These are phyloP conservation scores for Ganoderma boninense DNA, from an alignment of 1,284 basidiomycete species.

Conservation along the genomic window DNA sequence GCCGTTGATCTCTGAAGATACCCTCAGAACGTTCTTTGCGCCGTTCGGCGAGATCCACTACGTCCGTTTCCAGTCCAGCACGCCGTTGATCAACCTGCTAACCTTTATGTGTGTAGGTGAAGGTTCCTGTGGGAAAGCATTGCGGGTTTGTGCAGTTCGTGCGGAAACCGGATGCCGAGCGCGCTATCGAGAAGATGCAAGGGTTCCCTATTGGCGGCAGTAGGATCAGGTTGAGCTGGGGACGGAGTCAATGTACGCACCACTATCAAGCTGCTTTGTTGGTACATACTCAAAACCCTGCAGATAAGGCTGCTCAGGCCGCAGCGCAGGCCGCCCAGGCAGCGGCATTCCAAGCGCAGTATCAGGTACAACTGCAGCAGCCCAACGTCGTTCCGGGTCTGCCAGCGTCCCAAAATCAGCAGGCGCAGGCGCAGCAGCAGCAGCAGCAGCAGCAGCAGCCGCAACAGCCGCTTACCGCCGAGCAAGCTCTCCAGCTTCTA, in stretches of 20 bases:
- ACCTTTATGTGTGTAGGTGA: constrained; percentile 64
- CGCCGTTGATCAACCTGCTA: constrained; percentile 18
- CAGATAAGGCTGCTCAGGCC: constrained; percentile 88
- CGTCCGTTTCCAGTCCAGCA: constrained; percentile 48
- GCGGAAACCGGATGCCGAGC: constrained; percentile 89
- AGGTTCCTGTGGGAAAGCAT: constrained; percentile 94
- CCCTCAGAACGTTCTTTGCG: constrained; percentile 85
- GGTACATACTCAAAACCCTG: constrained; percentile 1
- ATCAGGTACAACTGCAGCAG: constrained; percentile 47
- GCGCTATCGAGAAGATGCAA: constrained; percentile 96
- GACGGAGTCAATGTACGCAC: constrained; percentile 84
- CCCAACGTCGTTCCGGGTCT: constrained; percentile 20
- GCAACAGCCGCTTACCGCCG: constrained; percentile 56
- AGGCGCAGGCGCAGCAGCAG: background rate
- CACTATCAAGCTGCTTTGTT: background rate
- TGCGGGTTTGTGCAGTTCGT: constrained; percentile 97
- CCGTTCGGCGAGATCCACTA: constrained; percentile 95
- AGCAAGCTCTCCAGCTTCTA: constrained; percentile 73
- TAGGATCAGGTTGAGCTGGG: constrained; percentile 92
- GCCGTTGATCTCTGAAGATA: constrained; percentile 88
- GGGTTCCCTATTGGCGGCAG: constrained; percentile 94
- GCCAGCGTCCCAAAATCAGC: constrained; percentile 4
- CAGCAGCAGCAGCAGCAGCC: constrained; percentile 3
- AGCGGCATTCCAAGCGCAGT: constrained; percentile 66
- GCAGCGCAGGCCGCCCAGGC: constrained; percentile 84